Percentiles rank a stretch among this genome's conserved stretches.
These are phyloP conservation scores for Pichia exigua DNA, from an alignment of 805 yeast species.

Conservation along the genomic window DNA sequence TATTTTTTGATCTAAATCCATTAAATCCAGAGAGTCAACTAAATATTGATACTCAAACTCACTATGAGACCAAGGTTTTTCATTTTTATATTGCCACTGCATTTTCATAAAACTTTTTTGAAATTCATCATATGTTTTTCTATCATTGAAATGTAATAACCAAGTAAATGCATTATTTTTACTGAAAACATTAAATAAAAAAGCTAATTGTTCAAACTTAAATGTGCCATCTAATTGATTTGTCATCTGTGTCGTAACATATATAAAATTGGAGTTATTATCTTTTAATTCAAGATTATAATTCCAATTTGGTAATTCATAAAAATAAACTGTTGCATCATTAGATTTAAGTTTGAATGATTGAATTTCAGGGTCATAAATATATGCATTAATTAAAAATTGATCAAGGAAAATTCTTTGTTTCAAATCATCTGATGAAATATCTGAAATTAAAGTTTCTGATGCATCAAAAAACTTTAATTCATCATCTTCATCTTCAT, in stretches of 20 bases:
- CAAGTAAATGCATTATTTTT: constrained; percentile 46
- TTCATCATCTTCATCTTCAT: constrained; percentile 18
- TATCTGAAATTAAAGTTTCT: constrained; percentile 18
- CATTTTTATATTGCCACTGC: constrained; percentile 55
- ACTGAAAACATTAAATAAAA: constrained; percentile 54
- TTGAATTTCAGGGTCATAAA: constrained; percentile 47
- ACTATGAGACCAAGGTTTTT: constrained; percentile 38
- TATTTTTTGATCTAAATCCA: constrained; percentile 18
- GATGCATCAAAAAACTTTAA: constrained; percentile 21
- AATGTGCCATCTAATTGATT: constrained; percentile 60
- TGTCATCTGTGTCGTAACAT: constrained; percentile 35
- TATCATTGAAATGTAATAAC: constrained; percentile 46
- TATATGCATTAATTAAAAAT: constrained; percentile 31
- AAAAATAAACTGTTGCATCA: constrained; percentile 30
- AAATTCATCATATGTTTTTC: constrained; percentile 38
- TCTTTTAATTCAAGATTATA: constrained; percentile 42
- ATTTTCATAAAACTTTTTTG: constrained; percentile 45
- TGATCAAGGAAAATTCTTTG: constrained; percentile 18
- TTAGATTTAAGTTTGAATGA: constrained; percentile 38
- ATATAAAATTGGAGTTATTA: constrained; percentile 12
- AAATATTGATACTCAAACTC: constrained; percentile 49
- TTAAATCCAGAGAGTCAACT: constrained; percentile 39
- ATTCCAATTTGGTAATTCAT: constrained; percentile 41
- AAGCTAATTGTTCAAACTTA: constrained; percentile 45
- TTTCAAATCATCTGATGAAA: background rate